Percentiles rank a stretch among this genome's conserved stretches.
Conservation (phyloP, 164 flowering plant genomes). For the Santalum album region DNA sequence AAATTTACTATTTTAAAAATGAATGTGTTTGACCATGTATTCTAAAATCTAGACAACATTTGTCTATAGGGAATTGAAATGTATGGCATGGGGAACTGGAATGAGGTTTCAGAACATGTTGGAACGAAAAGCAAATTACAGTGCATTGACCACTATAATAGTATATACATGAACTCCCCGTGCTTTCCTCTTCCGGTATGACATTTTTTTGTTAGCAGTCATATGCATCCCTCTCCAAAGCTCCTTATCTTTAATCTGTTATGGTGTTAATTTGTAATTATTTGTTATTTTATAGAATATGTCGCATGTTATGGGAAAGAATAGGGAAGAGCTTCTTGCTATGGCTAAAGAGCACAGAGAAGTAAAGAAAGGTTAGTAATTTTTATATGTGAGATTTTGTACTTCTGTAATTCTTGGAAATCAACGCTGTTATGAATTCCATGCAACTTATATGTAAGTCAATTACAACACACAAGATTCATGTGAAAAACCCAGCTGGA, state of each 20-base stretch:
- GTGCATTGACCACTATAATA: slow-evolving; percentile 72
- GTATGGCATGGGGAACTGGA: slow-evolving; percentile 96
- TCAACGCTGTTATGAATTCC: no score
- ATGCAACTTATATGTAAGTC: no score
- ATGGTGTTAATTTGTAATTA: background rate
- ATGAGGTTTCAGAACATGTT: slow-evolving; percentile 91
- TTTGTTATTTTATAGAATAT: slow-evolving; percentile 52
- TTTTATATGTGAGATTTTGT: background rate
- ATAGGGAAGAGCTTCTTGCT: slow-evolving; percentile 85
- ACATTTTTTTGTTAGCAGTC: background rate
- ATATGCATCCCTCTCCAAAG: background rate
- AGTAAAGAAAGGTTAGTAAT: slow-evolving; percentile 63
- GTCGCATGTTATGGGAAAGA: slow-evolving; percentile 93
- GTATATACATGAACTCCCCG: slow-evolving; percentile 72
- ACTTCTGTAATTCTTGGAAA: no score
- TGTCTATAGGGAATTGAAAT: slow-evolving; percentile 73
- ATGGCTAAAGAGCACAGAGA: slow-evolving; percentile 78
- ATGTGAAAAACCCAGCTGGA: no score
- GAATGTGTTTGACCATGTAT: background rate
- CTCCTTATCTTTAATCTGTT: background rate
- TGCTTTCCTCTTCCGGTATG: slow-evolving; percentile 91
- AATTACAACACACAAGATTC: no score
- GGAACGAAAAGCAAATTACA: slow-evolving; percentile 79
- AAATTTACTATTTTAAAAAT: background rate
- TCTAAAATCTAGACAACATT: slow-evolving; percentile 2